A percentile compares a stretch with the other conserved stretches of the same genome.
Conservation (phyloP, 176 grass and related monocot species). For the Raddia guianensis region DNA sequence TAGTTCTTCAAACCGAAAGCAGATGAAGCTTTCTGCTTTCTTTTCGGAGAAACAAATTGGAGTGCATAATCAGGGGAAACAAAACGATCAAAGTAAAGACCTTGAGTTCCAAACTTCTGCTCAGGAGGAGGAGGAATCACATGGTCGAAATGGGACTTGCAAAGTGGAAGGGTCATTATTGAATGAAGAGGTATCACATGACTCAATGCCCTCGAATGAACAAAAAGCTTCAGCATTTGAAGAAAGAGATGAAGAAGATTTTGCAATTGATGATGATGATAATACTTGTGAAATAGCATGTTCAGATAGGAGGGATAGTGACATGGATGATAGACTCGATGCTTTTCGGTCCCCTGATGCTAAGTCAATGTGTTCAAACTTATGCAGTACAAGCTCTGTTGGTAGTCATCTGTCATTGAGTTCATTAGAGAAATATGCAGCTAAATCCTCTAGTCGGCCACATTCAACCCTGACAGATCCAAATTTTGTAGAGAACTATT, state of each 20-base stretch:
- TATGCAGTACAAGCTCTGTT: constrained; percentile 48
- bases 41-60: constrained; percentile 63
- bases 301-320: constrained; percentile 45
- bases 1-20: constrained; percentile 62
- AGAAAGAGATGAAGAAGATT: constrained; percentile 41
- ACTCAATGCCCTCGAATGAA: constrained; percentile 42
- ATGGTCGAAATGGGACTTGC: constrained; percentile 20
- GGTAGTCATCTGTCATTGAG: constrained; percentile 31
- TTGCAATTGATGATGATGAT: constrained; percentile 31
- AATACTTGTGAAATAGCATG: constrained; percentile 49
- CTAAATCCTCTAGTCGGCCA: constrained; percentile 53
- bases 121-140: constrained; percentile 45
- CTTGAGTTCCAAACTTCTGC: constrained; percentile 43
- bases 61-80: constrained; percentile 22
- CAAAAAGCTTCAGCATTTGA: constrained; percentile 39
- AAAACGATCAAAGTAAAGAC: constrained; percentile 27
- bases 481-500: constrained; percentile 99
- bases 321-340: constrained; percentile 39
- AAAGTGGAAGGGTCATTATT: constrained; percentile 39
- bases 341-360: constrained; percentile 41
- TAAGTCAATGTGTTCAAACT: constrained; percentile 47
- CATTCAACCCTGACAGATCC: constrained; percentile 89
- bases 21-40: constrained; percentile 88
- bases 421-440: constrained; percentile 41
- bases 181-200: constrained; percentile 42